A percentile compares a stretch with the other conserved stretches of the same genome.
phyloP scores from a whole-genome alignment of 768 basidiomycete species.

The Crucibulum laeve region DNA sequence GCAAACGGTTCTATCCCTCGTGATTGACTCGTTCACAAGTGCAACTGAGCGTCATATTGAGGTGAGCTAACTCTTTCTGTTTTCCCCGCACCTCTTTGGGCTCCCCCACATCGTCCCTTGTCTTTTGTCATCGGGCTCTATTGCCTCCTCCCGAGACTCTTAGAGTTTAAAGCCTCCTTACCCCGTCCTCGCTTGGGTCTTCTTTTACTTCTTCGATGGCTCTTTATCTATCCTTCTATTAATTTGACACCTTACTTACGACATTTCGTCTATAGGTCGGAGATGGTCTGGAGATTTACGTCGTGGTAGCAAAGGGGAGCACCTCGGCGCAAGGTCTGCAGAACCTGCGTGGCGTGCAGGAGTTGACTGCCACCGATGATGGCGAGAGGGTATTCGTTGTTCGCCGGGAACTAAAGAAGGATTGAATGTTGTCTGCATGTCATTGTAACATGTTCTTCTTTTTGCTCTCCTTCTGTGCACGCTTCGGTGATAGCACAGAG shows the following conservation, averaged over 20 bases:
- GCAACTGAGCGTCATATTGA: slow-evolving; percentile 99
- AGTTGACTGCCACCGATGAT: slow-evolving; percentile 55
- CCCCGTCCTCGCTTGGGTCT: not conserved
- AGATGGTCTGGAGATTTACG: slow-evolving; percentile 90
- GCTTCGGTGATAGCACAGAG: slow-evolving; percentile 6
- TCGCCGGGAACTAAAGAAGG: slow-evolving; percentile 79
- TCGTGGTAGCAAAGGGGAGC: slow-evolving; percentile 73
- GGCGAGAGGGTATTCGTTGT: slow-evolving; percentile 77
- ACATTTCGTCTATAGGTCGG: slow-evolving; percentile 59
- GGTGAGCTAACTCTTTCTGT: slow-evolving; percentile 38
- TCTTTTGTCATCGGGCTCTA: not conserved
- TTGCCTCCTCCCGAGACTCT: not conserved
- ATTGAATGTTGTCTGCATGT: slow-evolving; percentile 33
- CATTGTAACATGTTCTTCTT: slow-evolving; percentile 10
- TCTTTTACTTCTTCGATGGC: slow-evolving; percentile 1
- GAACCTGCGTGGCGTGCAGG: slow-evolving; percentile 51
- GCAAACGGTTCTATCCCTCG: slow-evolving; percentile 73
- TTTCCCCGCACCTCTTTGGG: slow-evolving; percentile 5
- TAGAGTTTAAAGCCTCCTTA: not conserved
- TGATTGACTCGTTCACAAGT: slow-evolving; percentile 94
- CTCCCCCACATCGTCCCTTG: slow-evolving; percentile 7
- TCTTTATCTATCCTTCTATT: slow-evolving; percentile 8
- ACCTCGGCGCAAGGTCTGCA: slow-evolving; percentile 51
- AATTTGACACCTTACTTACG: slow-evolving; percentile 8
- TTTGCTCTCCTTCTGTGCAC: not conserved